Base-by-base conservation (phyloP, 768 basidiomycete genomes). In the Leccinum obscurum region DNA sequence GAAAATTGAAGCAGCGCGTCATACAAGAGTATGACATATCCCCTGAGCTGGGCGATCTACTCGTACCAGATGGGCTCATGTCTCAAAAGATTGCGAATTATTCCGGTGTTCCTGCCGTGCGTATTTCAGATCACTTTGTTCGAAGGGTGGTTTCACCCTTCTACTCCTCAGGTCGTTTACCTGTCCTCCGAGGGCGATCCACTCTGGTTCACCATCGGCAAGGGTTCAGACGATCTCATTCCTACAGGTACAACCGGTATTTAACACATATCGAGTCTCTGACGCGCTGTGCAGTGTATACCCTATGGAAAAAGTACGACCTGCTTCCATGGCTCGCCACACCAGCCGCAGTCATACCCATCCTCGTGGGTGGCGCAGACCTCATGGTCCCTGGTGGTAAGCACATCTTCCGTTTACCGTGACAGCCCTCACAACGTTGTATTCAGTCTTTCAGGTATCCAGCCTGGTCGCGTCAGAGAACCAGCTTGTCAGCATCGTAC, bases 381-480 rank as follows among this genome's bases (percentile, higher is more conserved):
- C 81, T 94, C 8, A 93, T 95, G 91, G 85, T 90, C 35, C 90
- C 92, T 4, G 92, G 92, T 73, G 89, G 90, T 89, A 68, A 68
- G 86, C 77, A 50, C 24, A 35, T 15, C 1, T 24, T 15, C 22
- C 6, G 6, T 52, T 46, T 11, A 17, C 26, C 14, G 5, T 5
- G 7, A 39, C 39, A 39, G 6, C 39, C 39, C 17, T 14, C 15
- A n/a, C 17, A 39, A 17, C 17, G 26, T 14, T 6, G 17, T 69
- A 15, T n/a, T 13, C 70, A 90, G 89, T 91, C 62, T 76, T 89
- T 48, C 81, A 84, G 68, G 78, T 80, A 63, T 74, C 84, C 20
- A 77, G 76, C 2, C 65, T 58, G 6, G 35, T 69, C 3, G 69
- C 85, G 9, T 62, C 64, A 8, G 74, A 80, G 48, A 76, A 77